A percentile compares a stretch with the other conserved stretches of the same genome.
Conservation (phyloP, 2,329 filamentous ascomycete genomes). For the Trichoderma sp. region DNA sequence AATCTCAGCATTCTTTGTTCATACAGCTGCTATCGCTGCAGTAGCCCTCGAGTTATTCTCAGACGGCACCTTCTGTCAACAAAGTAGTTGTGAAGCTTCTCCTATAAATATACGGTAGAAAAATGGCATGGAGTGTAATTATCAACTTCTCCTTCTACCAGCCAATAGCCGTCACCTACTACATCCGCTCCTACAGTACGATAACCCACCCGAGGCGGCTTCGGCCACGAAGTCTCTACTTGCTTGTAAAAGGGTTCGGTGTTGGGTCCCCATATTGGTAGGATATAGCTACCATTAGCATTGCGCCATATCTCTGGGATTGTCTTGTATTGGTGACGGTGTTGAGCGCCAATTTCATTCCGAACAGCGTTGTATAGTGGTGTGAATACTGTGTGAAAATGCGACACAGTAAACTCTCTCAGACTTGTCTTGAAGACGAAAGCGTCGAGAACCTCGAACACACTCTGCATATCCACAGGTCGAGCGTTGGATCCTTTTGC, state of each 20-base stretch:
- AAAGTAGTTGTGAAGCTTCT: neutral
- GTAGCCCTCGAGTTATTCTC: no score
- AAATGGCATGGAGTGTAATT: neutral
- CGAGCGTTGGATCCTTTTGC: neutral
- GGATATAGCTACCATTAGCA: neutral
- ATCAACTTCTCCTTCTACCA: neutral
- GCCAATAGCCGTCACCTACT: neutral
- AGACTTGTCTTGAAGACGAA: neutral
- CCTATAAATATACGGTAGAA: neutral
- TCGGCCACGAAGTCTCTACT: neutral
- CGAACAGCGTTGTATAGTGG: neutral
- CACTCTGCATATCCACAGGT: neutral
- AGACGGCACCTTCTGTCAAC: no score
- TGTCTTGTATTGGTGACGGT: neutral
- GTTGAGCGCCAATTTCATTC: neutral
- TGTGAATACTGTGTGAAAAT: neutral
- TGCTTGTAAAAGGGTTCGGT: neutral
- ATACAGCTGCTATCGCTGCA: no score
- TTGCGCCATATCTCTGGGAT: neutral
- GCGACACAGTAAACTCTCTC: neutral
- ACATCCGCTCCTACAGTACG: neutral
- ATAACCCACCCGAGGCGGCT: neutral
- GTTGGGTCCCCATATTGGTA: neutral
- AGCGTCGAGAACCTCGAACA: neutral
- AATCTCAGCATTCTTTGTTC: neutral